A percentile compares a stretch with the other conserved stretches of the same genome.
Evolutionary conservation across 805 yeast species (phyloP).

Genomic region (Teunomyces kruisii): DNA sequence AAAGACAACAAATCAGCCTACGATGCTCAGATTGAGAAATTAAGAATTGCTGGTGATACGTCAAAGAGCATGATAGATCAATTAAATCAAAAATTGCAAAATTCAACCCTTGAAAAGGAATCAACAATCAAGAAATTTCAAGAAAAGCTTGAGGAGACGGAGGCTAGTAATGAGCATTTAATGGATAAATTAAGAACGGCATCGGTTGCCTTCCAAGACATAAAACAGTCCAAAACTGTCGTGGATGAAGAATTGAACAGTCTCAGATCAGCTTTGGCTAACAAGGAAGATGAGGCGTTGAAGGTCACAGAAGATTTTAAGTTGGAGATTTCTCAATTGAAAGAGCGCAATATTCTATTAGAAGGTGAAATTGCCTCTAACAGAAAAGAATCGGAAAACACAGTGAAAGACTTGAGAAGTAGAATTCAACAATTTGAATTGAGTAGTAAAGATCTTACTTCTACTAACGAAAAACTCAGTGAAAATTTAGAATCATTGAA

Average conservation of each 20-base stretch:
- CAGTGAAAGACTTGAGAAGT: background rate
- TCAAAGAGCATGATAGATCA: conserved; percentile 22
- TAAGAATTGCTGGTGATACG: conserved; percentile 22
- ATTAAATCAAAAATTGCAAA: conserved; percentile 18
- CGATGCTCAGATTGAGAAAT: conserved; percentile 18
- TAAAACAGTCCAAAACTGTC: conserved; percentile 19
- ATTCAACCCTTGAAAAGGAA: conserved; percentile 10
- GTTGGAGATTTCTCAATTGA: conserved; percentile 8
- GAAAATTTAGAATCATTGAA: background rate
- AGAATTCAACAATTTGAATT: background rate
- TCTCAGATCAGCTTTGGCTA: conserved; percentile 14
- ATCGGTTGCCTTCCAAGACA: conserved; percentile 33
- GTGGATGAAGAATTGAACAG: conserved; percentile 13
- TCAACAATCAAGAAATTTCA: conserved; percentile 15
- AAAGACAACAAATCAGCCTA: conserved; percentile 29
- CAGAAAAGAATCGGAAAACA: background rate
- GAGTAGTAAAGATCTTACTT: background rate
- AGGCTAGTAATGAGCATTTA: conserved; percentile 33
- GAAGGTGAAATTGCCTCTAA: background rate
- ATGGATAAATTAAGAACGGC: conserved; percentile 44
- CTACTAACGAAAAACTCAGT: background rate
- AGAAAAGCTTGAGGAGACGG: conserved; percentile 26
- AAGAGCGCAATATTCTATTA: background rate
- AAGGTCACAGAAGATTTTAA: conserved; percentile 7
- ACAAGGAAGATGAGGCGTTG: conserved; percentile 15